Base-by-base conservation (phyloP, 768 basidiomycete genomes). In the Daedalea quercina region DNA sequence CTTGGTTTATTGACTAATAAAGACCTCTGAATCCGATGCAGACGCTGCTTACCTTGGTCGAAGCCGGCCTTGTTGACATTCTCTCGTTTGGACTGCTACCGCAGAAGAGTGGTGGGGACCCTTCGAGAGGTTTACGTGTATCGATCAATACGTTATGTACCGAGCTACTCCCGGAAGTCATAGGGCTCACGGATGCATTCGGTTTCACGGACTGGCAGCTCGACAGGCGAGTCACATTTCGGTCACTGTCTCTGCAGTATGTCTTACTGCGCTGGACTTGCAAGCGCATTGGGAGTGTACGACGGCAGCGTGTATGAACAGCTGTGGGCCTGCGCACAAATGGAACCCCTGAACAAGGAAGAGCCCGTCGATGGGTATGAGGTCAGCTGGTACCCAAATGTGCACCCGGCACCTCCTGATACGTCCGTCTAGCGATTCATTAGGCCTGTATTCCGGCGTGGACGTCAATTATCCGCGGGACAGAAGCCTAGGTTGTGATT, bases 201-300 rank as follows among this genome's bases (percentile, higher is more conserved):
- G 83, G 80, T 0, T 86, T 87, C 58, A 74, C 79, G 0, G 86
- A 90, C 59, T 90, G 84, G 82, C 80, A 87, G 48, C 68, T 90
- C 17, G 78, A 87, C 57, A 85, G 83, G 81, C 81, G 46, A 15
- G 71, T 60, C 8, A 11, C 11, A 24, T 23, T 1, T 11, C 13
- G 25, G 3, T 40, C 13, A 15, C 37, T 25, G 19, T 8, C 1
- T 9, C 47, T 42, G 7, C 1, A 3, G 44, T 24, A n/a, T 33
- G 17, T 31, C n/a, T 3, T 35, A 22, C 28, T 31, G 28, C 28
- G 0, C 25, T n/a, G 8, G n/a, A n/a, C 3, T 48, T 42, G 20
- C 23, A 20, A 85, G 84, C 63, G 80, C 82, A 0, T 67, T 87
- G 20, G 86, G 86, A 1, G 78, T 80, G 1, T 73, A 74, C 48